Evolutionary conservation across 768 basidiomycete genomes (phyloP), one percentile per base, ranked within the genome.

Genomic region (Crassisporium funariophilum): DNA sequence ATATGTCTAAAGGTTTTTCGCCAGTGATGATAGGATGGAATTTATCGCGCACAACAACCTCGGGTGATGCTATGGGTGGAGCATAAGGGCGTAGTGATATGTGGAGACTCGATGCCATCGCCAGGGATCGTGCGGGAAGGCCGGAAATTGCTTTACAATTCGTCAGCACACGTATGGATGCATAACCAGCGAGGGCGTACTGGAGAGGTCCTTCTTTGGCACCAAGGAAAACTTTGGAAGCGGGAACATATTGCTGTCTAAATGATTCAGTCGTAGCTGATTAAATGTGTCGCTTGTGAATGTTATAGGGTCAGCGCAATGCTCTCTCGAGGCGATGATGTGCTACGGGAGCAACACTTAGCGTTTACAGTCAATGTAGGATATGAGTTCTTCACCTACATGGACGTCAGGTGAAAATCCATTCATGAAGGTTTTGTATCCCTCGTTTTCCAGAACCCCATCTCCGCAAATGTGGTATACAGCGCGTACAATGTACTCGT

Each of bases 221-320:
- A 62, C 58, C 33, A 78, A 60, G 0, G 68, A 69, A 58, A 77
- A 82, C 47, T 82, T 69, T 0, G 86, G 88, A 11, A 86, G 58
- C 0, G 79, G 80, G 71, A 97, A 98, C 56, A 94, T 78, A 1
- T 77, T 64, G 1, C 75, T 52, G 55, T 95, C 91, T 19, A 95
- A 70, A 47, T 83, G 71, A 54, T 81, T 81, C 12, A 98, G 72
- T 40, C 83, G 78, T 15, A 91, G 74, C 50, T 90, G 86, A 52
- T 81, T 82, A 53, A 81, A 80, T 6, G 85, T 85, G 2, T 84
- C 79, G 23, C 83, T 84, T 2, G 83, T 86, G 59, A 91, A 95
- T 9, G 84, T 83, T 15, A 91, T 72, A 1, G 78, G 80, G 60
- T 94, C 80, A 1, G 81, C 64, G 31, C 71, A 69, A 47, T 85